These are phyloP conservation scores for Pseudocercospora vitis DNA, from an alignment of 2,329 filamentous ascomycete genomes.

Conservation along the genomic window DNA sequence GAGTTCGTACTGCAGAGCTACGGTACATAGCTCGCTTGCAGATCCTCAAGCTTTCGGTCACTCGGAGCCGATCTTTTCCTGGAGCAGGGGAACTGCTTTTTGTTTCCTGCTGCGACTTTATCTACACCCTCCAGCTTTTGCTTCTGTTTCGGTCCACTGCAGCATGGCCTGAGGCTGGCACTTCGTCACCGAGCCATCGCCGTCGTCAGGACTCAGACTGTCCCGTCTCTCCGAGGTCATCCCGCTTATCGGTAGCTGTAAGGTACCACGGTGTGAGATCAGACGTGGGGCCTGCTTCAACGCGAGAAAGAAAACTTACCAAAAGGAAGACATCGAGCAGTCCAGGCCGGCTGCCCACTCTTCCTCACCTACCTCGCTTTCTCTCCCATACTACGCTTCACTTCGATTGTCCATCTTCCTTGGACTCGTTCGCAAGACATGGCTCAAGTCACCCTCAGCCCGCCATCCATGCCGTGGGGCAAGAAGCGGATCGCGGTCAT, in stretches of 20 bases:
- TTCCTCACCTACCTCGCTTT: neutral
- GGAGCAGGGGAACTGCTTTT: neutral
- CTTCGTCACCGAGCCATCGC: neutral
- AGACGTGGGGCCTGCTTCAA: slow-evolving; percentile 3
- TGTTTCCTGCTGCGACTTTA: neutral
- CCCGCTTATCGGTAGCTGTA: slow-evolving; percentile 1
- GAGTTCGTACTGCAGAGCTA: neutral
- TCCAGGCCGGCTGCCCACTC: neutral
- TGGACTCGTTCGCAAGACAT: slow-evolving; percentile 14
- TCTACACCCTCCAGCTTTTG: neutral
- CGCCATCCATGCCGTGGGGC: slow-evolving; percentile 33
- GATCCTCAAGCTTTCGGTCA: neutral
- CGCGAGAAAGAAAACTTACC: slow-evolving; percentile 4
- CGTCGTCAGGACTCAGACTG: neutral
- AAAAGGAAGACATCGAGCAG: neutral
- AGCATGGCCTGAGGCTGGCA: neutral
- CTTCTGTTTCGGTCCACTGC: neutral
- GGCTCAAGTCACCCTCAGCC: slow-evolving; percentile 35
- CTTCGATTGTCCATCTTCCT: neutral
- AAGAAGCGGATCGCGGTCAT: slow-evolving; percentile 78
- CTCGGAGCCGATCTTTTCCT: neutral
- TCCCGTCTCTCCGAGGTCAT: neutral
- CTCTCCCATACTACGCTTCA: neutral
- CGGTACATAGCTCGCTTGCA: neutral
- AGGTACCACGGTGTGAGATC: neutral